Evolutionary conservation across 1,284 basidiomycete genomes (phyloP).

Genomic region (Cryptococcus floricola): DNA sequence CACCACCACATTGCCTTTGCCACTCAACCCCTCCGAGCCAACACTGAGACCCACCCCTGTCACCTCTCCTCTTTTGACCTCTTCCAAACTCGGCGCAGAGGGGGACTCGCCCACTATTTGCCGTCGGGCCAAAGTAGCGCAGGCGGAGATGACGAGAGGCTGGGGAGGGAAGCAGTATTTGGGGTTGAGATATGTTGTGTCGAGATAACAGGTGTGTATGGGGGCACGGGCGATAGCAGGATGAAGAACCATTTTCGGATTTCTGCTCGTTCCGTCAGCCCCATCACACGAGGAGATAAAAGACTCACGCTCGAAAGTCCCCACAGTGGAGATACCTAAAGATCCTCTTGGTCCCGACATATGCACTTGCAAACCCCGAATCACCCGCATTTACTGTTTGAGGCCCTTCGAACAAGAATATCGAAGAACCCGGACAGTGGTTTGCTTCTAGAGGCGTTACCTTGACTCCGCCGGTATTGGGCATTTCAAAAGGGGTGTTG

Average conservation of each 20-base stretch:
- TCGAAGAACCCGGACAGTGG: slow-evolving; percentile 90
- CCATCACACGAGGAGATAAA: too few species aligned
- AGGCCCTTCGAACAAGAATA: slow-evolving; percentile 88
- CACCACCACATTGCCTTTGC: slow-evolving; percentile 19
- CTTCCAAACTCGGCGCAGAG: slow-evolving; percentile 23
- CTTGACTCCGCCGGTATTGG: slow-evolving; percentile 75
- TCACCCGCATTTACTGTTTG: slow-evolving; percentile 86
- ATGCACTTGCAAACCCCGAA: slow-evolving; percentile 64
- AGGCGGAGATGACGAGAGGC: slow-evolving; percentile 84
- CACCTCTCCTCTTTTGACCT: slow-evolving; percentile 38
- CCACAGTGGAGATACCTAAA: slow-evolving; percentile 96
- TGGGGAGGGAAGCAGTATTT: slow-evolving; percentile 95
- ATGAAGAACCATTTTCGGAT: slow-evolving; percentile 76
- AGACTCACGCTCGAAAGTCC: slow-evolving; percentile 73
- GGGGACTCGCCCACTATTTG: slow-evolving; percentile 51
- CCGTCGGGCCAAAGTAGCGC: slow-evolving; percentile 71
- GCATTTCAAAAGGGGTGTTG: slow-evolving; percentile 68
- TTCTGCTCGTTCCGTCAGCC: slow-evolving; percentile 41
- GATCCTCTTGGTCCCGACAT: slow-evolving; percentile 62
- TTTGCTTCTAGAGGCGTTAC: slow-evolving; percentile 97
- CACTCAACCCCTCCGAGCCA: background rate
- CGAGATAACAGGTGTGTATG: slow-evolving; percentile 86
- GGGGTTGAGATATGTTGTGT: slow-evolving; percentile 94
- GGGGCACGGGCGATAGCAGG: slow-evolving; percentile 70
- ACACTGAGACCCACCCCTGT: background rate